Evolutionary conservation across 2,329 filamentous ascomycete genomes (phyloP), one percentile per base, ranked within the genome.

Genomic region (Hypomyces perniciosus): DNA sequence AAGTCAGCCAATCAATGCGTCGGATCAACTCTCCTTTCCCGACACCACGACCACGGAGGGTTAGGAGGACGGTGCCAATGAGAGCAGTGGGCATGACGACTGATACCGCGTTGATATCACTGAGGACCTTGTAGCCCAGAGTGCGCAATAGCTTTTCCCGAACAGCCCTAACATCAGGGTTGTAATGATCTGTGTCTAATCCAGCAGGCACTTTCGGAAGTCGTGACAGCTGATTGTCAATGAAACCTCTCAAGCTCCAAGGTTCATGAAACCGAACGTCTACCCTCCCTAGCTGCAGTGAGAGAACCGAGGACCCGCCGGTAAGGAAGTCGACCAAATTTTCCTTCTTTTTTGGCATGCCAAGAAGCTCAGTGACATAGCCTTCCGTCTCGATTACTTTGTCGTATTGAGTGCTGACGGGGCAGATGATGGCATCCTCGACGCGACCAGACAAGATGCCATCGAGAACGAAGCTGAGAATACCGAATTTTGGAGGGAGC

Each of bases 321-420:
- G 86, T 86, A n/a, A 99, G 71, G 60, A 99, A 95, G 61, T 95
- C 89, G 33, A 84, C 81, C 35, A 99, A 72, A 55, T 96, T 96
- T 65, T 99, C 93, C 65, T 96, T 95, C 62, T 89, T 89, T 69
- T 99, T 99, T 0, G 93, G 93, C 55, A 95, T 85, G 3, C 93
- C 93, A 1, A 99, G 78, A 2, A 99, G 79, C 67, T 99, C 93
- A 33, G 85, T 93, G 41, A 97, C 92, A 63, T 99, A 99, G 5
- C 90, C 93, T 68, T 96, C 90, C 1, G 95, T 96, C 68, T 99
- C 93, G 53, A 99, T 95, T 50, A 99, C 93, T 65, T 97, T 99
- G 75, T 99, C 93, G 65, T 99, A 99, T 65, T 99, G 93, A 1
- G 91, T 96, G 67, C 88, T 95, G 42, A 99, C 93, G 0, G 93